Percentiles rank a stretch among this genome's conserved stretches.
phyloP scores from a whole-genome alignment of 108 stramenopile genomes.

The Halocafeteria seosinensis region DNA sequence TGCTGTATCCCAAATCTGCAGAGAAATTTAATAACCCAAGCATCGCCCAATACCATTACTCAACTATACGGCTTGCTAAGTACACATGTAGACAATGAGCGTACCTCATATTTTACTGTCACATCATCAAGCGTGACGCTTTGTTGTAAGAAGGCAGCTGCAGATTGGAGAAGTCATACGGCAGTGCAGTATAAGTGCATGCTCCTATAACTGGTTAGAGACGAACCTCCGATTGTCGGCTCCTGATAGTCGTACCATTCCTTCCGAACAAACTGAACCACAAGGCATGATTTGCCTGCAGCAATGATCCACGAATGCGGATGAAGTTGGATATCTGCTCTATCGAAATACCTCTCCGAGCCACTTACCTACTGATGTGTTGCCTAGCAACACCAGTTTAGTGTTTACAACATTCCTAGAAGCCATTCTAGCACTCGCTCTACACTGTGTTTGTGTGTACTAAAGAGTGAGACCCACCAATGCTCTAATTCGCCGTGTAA shows the following conservation, averaged over 20 bases:
- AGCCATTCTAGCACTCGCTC: too few species aligned
- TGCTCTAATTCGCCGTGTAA: too few species aligned
- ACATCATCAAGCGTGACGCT: slow-evolving; percentile 8
- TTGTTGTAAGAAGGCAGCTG: slow-evolving; percentile 21
- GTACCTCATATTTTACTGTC: background rate
- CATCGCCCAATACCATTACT: slow-evolving; percentile 81
- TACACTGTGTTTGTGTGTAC: too few species aligned
- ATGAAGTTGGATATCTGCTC: slow-evolving; percentile 12
- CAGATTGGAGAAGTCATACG: too few species aligned
- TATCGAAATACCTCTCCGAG: slow-evolving; percentile 25
- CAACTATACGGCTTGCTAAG: slow-evolving; percentile 66
- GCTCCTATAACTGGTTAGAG: too few species aligned
- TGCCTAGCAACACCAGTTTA: slow-evolving; percentile 91
- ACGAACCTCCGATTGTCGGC: slow-evolving; percentile 73
- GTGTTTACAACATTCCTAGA: background rate
- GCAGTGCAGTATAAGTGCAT: too few species aligned
- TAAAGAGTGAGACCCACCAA: too few species aligned
- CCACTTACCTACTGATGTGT: slow-evolving; percentile 94
- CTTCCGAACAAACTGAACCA: slow-evolving; percentile 89
- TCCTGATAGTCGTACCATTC: slow-evolving; percentile 98
- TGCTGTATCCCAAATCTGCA: slow-evolving; percentile 96
- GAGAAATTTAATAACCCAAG: slow-evolving; percentile 82
- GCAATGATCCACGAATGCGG: too few species aligned
- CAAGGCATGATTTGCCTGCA: slow-evolving; percentile 76
- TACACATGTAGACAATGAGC: background rate